Base-by-base conservation (phyloP, 768 basidiomycete species). In the Suillus weaverae region DNA sequence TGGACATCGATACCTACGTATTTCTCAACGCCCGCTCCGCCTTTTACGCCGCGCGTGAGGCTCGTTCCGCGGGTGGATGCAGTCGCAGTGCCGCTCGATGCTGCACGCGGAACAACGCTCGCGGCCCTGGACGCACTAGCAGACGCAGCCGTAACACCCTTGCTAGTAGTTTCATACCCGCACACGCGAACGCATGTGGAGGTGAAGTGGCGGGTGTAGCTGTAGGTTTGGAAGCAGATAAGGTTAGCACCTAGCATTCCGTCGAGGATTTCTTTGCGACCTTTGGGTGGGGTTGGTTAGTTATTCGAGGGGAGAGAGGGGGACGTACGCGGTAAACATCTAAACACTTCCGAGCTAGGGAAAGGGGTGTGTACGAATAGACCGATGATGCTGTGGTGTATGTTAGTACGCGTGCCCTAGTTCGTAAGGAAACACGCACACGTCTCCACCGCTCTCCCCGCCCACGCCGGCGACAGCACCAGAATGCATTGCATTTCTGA, bases 351-450 rank as follows among this genome's bases (percentile, higher is more conserved):
- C 66, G 91, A 93, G 74, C 90, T 93, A 5, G 97, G 97, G 89
- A 98, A 99, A 14, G 97, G 96, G 1, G 97, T 98, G 79, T 99
- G 97, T 53, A 98, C 91, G 78, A 98, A 99, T 66, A 99, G 85
- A 4, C 96, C 97, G 48, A 97, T 81, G 66, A 89, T 85, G 20
- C 74, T 75, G 54, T 13, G n/a, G 6, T 50, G n/a, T 35, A 1
- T 39, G 6, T 72, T 26, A 70, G 50, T 22, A 48, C 35, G 14
- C 0, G 43, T 57, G 6, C 4, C 11, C 9, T 20, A 3, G 8
- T 13, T 3, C 57, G 13, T 38, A 2, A 3, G 32, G 16, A 35
- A 11, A 18, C 11, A 67, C 75, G 65, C 46, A 76, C 72, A 64
- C 66, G 4, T 76, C 75, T 5, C 66, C 20, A 1, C 72, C 74